Evolutionary conservation across 176 grass and related monocot species (phyloP).

Genomic region (Melocanna baccifera): DNA sequence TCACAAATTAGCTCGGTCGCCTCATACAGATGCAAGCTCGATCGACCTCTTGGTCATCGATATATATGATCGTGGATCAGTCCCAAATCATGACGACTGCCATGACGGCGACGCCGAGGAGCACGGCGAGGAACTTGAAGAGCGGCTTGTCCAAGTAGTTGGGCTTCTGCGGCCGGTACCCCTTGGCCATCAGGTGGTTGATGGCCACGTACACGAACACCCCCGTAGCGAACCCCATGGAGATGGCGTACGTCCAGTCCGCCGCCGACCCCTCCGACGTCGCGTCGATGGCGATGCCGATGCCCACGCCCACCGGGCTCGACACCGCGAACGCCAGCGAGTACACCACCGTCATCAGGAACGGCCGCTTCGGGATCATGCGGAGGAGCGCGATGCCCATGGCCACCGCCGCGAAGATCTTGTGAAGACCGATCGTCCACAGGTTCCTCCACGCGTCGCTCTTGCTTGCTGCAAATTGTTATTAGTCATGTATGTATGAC

Average conservation of each 20-base stretch:
- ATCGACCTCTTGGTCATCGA: not conserved
- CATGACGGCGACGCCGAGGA: constrained; percentile 54
- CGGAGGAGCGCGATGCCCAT: constrained; percentile 78
- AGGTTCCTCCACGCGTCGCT: constrained; percentile 66
- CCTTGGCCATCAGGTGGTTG: constrained; percentile 84
- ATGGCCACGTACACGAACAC: constrained; percentile 78
- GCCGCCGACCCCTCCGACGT: constrained; percentile 38
- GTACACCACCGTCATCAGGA: constrained; percentile 54
- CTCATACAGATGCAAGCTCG: not conserved
- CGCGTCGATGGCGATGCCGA: constrained; percentile 64
- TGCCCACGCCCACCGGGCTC: constrained; percentile 56
- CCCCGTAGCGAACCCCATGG: constrained; percentile 63
- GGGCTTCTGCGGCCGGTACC: constrained; percentile 44
- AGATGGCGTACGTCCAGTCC: constrained; percentile 64
- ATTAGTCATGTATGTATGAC: not conserved
- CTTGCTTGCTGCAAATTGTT: constrained; percentile 24
- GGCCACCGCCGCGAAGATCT: constrained; percentile 64
- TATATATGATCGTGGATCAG: not conserved
- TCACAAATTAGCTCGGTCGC: not conserved
- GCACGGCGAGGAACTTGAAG: constrained; percentile 62
- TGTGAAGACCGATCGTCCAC: constrained; percentile 76
- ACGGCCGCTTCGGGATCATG: constrained; percentile 48
- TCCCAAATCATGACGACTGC: constrained; percentile 81
- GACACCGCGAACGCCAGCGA: constrained; percentile 59
- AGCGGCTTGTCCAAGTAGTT: constrained; percentile 49